These are phyloP conservation scores for Fimicolochytrium jonesii DNA, from an alignment of 192 early-diverging fungal genomes.

Conservation along the genomic window DNA sequence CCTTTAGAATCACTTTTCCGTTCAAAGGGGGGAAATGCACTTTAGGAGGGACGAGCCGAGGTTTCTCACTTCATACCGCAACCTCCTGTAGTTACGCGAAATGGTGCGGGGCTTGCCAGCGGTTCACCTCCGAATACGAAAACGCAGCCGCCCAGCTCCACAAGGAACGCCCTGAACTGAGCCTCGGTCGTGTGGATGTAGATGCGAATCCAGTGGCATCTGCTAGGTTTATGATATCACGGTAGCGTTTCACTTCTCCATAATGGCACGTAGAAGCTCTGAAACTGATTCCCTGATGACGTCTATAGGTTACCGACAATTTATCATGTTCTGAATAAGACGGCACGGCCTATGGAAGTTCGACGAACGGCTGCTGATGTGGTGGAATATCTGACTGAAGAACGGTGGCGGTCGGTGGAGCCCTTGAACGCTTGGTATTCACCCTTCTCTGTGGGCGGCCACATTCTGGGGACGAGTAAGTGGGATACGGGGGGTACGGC, in stretches of 20 bases:
- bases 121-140: constrained; percentile 14
- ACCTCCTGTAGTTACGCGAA: constrained; percentile 6
- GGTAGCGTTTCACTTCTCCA: neutral
- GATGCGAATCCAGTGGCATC: constrained; percentile 9
- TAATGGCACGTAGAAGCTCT: no score
- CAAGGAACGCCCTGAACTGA: neutral
- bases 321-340: constrained; percentile 1
- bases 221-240: constrained; percentile 11
- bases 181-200: constrained; percentile 3
- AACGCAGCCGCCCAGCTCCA: neutral
- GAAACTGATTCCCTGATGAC: neutral
- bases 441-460: constrained; percentile 12
- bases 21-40: no score
- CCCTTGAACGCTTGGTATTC: constrained; percentile 2
- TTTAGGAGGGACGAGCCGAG: no score
- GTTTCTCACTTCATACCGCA: neutral
- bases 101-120: constrained; percentile 18
- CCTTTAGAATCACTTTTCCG: no score
- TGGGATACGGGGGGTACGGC: no score
- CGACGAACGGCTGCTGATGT: neutral
- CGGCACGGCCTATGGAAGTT: constrained; percentile 3
- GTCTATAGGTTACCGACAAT: constrained; percentile 18
- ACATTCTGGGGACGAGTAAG: no score
- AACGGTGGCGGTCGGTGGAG: constrained; percentile 4
- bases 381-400: constrained; percentile 5